A percentile compares a stretch with the other conserved stretches of the same genome.
Conservation (phyloP, 805 yeast species). For the Candida sphagnicola region DNA sequence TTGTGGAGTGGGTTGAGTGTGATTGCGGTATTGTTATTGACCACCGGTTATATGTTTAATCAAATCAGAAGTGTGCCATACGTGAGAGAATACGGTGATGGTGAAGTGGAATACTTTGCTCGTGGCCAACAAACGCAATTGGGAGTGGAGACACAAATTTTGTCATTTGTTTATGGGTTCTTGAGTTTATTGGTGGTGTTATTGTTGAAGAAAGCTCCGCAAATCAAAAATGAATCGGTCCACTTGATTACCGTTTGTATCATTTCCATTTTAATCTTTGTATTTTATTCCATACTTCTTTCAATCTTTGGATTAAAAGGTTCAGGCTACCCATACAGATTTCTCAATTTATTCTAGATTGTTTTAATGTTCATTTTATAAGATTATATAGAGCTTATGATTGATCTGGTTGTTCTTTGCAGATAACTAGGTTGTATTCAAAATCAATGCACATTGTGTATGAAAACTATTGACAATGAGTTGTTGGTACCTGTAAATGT, state of each 20-base stretch:
- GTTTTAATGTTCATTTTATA: too few relatives aligned
- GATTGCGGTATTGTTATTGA: constrained; percentile 65
- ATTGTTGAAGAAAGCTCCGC: constrained; percentile 56
- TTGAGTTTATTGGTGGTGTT: constrained; percentile 58
- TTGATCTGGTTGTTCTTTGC: too few relatives aligned
- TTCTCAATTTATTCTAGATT: constrained; percentile 21
- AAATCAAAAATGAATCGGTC: constrained; percentile 37
- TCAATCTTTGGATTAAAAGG: constrained; percentile 67
- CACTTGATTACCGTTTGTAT: constrained; percentile 47
- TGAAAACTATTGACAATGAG: too few relatives aligned
- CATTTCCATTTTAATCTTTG: constrained; percentile 43
- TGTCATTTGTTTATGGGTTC: constrained; percentile 69
- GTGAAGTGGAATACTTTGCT: constrained; percentile 32
- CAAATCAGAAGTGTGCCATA: constrained; percentile 74
- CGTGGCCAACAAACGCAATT: constrained; percentile 72
- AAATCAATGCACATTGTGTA: too few relatives aligned
- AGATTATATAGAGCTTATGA: too few relatives aligned
- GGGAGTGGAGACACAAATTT: constrained; percentile 86
- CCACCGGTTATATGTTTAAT: constrained; percentile 92
- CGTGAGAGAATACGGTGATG: constrained; percentile 42
- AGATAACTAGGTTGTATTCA: too few relatives aligned
- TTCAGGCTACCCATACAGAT: constrained; percentile 69
- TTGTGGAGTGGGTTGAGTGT: constrained; percentile 73
- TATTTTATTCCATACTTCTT: constrained; percentile 61
- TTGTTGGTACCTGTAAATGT: too few relatives aligned